A percentile compares a stretch with the other conserved stretches of the same genome.
These are phyloP conservation scores for Pueraria montana DNA, from an alignment of 306 rosid genomes.

Conservation along the genomic window DNA sequence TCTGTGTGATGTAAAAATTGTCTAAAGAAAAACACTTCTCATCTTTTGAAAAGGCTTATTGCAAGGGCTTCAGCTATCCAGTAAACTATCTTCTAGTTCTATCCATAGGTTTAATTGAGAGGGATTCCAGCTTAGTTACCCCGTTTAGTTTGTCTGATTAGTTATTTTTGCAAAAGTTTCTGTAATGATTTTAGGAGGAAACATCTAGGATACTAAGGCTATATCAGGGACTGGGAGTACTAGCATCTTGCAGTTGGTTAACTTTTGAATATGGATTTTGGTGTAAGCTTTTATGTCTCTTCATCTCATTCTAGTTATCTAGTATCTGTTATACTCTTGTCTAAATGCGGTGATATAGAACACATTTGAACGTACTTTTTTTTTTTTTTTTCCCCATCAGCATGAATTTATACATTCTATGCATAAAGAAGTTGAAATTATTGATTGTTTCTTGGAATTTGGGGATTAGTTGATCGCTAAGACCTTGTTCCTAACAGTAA, in stretches of 20 bases:
- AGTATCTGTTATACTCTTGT: not conserved
- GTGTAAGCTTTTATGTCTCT: not conserved
- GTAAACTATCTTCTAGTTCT: too few species aligned
- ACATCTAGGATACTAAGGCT: slow-evolving; percentile 27
- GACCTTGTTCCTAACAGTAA: too few species aligned
- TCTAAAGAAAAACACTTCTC: not conserved
- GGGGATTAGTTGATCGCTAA: too few species aligned
- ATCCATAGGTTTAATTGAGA: too few species aligned
- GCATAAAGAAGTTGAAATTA: too few species aligned
- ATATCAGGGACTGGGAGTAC: slow-evolving; percentile 18
- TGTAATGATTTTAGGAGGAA: slow-evolving; percentile 15
- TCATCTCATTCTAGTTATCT: slow-evolving; percentile 2
- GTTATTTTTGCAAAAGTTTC: slow-evolving; percentile 46
- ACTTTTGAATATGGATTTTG: not conserved
- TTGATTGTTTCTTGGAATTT: too few species aligned
- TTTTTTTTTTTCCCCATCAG: too few species aligned
- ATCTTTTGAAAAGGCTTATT: slow-evolving; percentile 45
- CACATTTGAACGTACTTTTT: too few species aligned
- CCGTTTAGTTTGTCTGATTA: slow-evolving; percentile 24
- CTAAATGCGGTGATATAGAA: too few species aligned
- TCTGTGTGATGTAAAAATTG: not conserved
- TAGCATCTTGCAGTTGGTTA: not conserved
- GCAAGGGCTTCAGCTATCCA: too few species aligned
- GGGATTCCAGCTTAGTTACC: slow-evolving; percentile 11
- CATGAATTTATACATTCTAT: too few species aligned